A percentile compares a stretch with the other conserved stretches of the same genome.
phyloP scores from a whole-genome alignment of 805 yeast genomes.

The Candida ovalis region DNA sequence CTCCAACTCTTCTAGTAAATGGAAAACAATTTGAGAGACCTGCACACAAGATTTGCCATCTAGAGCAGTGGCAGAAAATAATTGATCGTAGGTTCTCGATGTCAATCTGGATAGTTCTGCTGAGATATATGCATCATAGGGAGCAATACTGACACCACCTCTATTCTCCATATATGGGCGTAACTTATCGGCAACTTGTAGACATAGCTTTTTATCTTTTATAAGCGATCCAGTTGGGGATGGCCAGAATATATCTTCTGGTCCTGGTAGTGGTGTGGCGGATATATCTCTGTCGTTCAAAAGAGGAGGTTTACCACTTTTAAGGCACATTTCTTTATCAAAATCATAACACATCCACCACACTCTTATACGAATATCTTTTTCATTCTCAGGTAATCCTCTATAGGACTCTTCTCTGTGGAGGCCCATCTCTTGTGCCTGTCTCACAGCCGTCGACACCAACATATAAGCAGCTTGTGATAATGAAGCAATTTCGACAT shows the following conservation, averaged over 20 bases:
- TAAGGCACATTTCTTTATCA: slow-evolving; percentile 43
- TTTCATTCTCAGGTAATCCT: slow-evolving; percentile 36
- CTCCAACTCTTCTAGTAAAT: slow-evolving; percentile 24
- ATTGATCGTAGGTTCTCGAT: slow-evolving; percentile 23
- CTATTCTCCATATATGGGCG: not conserved
- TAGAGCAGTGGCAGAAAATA: slow-evolving; percentile 29
- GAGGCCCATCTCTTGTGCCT: slow-evolving; percentile 56
- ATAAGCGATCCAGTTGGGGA: slow-evolving; percentile 5
- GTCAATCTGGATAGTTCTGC: slow-evolving; percentile 24
- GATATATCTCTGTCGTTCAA: slow-evolving; percentile 39
- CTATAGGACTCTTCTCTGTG: slow-evolving; percentile 44
- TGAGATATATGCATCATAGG: slow-evolving; percentile 14
- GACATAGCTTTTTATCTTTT: not conserved
- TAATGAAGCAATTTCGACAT: slow-evolving; percentile 30
- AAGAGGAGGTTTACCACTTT: slow-evolving; percentile 47
- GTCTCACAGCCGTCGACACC: slow-evolving; percentile 44
- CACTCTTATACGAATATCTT: slow-evolving; percentile 34
- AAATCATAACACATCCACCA: slow-evolving; percentile 49
- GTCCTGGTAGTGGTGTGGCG: slow-evolving; percentile 26
- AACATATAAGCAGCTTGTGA: slow-evolving; percentile 41
- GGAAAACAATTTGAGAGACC: slow-evolving; percentile 9
- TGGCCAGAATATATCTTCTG: slow-evolving; percentile 21
- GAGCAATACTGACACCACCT: not conserved
- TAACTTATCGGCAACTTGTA: not conserved
- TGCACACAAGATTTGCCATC: slow-evolving; percentile 15